Conservation (phyloP, 169 alveolate genomes). For the Blepharisma undulans region DNA sequence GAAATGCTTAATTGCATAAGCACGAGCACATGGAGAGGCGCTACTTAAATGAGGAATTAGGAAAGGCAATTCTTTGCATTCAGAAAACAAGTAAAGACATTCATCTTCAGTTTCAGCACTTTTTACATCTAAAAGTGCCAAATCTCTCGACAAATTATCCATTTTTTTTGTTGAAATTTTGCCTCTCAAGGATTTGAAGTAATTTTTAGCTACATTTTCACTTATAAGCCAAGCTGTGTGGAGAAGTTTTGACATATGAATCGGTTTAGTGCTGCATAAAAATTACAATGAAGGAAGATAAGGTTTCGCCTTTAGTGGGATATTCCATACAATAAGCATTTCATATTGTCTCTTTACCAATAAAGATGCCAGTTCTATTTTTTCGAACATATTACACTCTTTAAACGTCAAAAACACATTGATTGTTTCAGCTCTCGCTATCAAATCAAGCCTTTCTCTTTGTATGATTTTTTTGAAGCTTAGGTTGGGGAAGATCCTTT, state of each 20-base stretch:
- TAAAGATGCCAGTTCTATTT: neutral
- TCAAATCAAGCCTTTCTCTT: neutral
- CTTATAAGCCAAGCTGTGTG: neutral
- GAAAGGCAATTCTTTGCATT: neutral
- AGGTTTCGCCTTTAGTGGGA: neutral
- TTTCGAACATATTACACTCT: neutral
- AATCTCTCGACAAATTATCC: neutral
- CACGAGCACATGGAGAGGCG: neutral
- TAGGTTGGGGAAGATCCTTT: neutral
- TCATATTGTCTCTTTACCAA: neutral
- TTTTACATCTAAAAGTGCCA: neutral
- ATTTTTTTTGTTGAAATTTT: neutral
- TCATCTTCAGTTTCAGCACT: neutral
- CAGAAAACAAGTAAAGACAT: neutral
- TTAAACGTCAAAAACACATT: neutral
- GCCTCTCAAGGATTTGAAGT: neutral
- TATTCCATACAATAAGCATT: neutral
- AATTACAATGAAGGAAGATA: neutral
- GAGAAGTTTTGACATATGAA: neutral
- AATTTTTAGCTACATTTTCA: neutral
- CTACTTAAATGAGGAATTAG: neutral
- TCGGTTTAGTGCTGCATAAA: constrained; percentile 5
- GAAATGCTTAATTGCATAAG: neutral
- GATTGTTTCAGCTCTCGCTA: neutral
- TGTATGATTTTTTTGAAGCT: neutral